Conservation (phyloP, 139 green algal genomes). For the Microglena sp. region DNA sequence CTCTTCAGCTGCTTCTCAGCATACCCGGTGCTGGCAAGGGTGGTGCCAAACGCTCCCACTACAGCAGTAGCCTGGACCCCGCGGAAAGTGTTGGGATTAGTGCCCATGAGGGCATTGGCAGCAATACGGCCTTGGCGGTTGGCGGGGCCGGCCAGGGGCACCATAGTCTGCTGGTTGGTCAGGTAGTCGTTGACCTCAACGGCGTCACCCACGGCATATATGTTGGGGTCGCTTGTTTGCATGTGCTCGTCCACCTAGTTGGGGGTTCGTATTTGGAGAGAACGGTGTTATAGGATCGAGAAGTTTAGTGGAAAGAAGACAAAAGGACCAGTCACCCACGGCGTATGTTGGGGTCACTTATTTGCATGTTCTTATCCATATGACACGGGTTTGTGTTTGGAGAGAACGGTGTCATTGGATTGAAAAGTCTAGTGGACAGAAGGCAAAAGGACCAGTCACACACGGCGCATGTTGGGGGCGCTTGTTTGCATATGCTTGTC, state of each 20-base stretch:
- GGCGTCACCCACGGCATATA: conserved; percentile 35
- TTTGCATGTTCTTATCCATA: too few relatives aligned
- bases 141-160: conserved; percentile 40
- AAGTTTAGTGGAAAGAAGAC: too few relatives aligned
- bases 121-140: conserved; percentile 41
- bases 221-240: conserved; percentile 30
- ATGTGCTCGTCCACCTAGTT: conserved; percentile 39
- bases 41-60: conserved; percentile 34
- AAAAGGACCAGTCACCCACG: too few relatives aligned
- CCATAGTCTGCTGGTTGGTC: conserved; percentile 27
- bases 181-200: conserved; percentile 39
- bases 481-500: too few relatives aligned
- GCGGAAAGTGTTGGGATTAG: conserved; percentile 16
- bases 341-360: too few relatives aligned
- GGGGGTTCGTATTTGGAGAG: too few relatives aligned
- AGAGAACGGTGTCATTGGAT: too few relatives aligned
- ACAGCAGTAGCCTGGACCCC: conserved; percentile 39
- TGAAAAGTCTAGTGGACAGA: too few relatives aligned
- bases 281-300: too few relatives aligned
- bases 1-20: conserved; percentile 26
- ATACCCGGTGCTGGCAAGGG: conserved; percentile 30
- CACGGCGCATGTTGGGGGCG: too few relatives aligned
- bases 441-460: too few relatives aligned
- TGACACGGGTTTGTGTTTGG: too few relatives aligned
- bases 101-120: conserved; percentile 38